Evolutionary conservation across 2,329 filamentous ascomycete species (phyloP), one percentile per base, ranked within the genome.

Genomic region (Penicillium sp.): DNA sequence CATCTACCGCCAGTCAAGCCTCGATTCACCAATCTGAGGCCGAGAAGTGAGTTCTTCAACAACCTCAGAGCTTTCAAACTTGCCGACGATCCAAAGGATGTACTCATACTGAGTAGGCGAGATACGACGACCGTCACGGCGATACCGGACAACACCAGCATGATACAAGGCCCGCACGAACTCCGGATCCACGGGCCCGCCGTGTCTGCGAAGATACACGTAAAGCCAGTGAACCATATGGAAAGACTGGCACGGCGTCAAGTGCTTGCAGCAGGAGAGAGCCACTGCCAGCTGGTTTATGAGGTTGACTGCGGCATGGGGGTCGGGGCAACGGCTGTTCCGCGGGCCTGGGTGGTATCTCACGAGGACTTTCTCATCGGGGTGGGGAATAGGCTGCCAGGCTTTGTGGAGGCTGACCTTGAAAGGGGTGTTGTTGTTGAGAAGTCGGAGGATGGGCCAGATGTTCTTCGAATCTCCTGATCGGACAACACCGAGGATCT

Each of bases 151-250:
- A 25, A 83, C 68, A 16, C 78, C 80, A 23, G 78, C 76, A 60
- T 77, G 72, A 54, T 81, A 80, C 62, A 84, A 60, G 0, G 81
- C 79, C 32, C 77, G 74, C 7, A 73, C 75, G 54, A 84, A 67
- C 3, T 71, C 58, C 1, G 75, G 71, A 18, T 69, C 66, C 16
- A 82, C 64, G 2, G 75, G 75, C 9, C 75, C 77, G 46, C 71
- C 60, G 42, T 77, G 71, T 25, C 68, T 67, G 23, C 68, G 64
- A 4, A 83, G 70, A 58, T 75, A 79, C 7, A 66, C 61, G 60
- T 79, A 82, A 50, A 78, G 75, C 66, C 76, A 75, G 60, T 75
- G 72, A 8, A 82, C 75, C 29, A 77, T 62, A n/a, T 74, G 68
- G 55, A 76, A 79, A 0, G 79, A 72, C 12, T 69, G 66, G n/a